Evolutionary conservation across 176 grass and related monocot species (phyloP).

Genomic region (Panicum miliaceum): DNA sequence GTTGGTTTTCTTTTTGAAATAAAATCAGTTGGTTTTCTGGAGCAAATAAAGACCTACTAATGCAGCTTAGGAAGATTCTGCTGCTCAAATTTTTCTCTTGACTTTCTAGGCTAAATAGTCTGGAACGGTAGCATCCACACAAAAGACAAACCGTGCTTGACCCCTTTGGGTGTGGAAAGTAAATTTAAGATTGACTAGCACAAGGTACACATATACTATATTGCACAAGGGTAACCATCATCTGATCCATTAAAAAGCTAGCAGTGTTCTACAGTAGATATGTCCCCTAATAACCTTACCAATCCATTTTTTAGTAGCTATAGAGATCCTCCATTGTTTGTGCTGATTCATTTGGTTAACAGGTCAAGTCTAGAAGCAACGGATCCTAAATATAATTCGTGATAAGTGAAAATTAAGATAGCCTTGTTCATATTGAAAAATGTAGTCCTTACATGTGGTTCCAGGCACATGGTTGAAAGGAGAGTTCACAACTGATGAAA

Average conservation of each 20-base stretch:
- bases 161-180: no score
- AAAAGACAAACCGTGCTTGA: neutral
- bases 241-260: neutral
- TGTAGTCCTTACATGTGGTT: neutral
- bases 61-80: neutral
- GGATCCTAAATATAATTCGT: neutral
- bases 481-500: neutral
- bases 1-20: neutral
- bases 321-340: neutral
- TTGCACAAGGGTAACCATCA: neutral
- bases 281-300: neutral
- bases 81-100: neutral
- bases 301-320: neutral
- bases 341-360: neutral
- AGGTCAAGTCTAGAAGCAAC: neutral
- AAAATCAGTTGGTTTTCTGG: neutral
- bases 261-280: neutral
- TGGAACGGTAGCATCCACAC: neutral
- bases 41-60: neutral
- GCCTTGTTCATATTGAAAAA: neutral
- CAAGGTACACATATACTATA: neutral
- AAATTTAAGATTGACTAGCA: neutral
- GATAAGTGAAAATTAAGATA: neutral
- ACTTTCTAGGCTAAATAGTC: neutral
- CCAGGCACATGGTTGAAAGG: neutral